Evolutionary conservation across 2,329 filamentous ascomycete genomes (phyloP), one percentile per base, ranked within the genome.

Genomic region (Setomelanomma holmii): DNA sequence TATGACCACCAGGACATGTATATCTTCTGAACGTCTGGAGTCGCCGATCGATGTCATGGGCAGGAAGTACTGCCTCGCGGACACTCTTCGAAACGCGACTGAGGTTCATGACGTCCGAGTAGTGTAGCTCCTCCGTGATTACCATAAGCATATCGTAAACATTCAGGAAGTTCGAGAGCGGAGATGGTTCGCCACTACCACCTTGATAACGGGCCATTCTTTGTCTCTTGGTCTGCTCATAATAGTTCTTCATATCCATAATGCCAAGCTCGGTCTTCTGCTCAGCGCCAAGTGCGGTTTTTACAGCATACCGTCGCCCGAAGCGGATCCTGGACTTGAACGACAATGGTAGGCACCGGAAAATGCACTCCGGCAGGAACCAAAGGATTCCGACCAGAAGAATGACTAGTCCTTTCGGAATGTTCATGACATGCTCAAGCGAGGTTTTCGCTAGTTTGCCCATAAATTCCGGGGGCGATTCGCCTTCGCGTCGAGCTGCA

Each of bases 141-240:
- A 62, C 45, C 14, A 72, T 61, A 3, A 72, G 51, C 35, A 72
- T 64, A 40, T 72, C 69, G 46, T 71, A 72, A 17, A 63, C 56
- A n/a, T 51, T 40, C n/a, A 72, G 45, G 33, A 72, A 70, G 3
- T 63, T 53, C 10, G 68, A 49, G 4, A 72, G 50, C n/a, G 40
- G 41, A 3, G 45, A 55, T 12, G 54, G 38, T 19, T 44, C 40
- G 4, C 57, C 58, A 0, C 10, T 20, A 4, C 27, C 27, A 20
- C 49, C 40, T 36, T 52, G 23, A 7, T 55, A 56, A 16, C 38
- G 48, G 21, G 33, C 12, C 5, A 22, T 21, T 38, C n/a, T 20
- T 8, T 49, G 23, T 21, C 30, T 22, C 42, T 22, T 22, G 7
- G 21, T 51, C 20, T 40, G 23, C 12, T 39, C 53, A 4, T 19